A percentile compares a stretch with the other conserved stretches of the same genome.
Evolutionary conservation across 257 asterid genomes (phyloP).

Genomic region (Verbena officinalis): DNA sequence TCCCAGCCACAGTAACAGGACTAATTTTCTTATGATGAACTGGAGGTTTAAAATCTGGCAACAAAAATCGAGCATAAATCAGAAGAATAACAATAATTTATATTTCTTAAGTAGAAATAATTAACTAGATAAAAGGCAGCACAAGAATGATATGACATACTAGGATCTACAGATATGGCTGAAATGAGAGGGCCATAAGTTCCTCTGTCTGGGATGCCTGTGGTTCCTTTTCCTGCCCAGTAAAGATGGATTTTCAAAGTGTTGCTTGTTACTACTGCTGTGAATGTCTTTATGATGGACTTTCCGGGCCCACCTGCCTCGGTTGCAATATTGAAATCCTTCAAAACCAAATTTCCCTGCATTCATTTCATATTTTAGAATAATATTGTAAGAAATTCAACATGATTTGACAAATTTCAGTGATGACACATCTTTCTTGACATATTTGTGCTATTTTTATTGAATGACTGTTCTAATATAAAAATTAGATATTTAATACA

Average conservation of each 20-base stretch:
- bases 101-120: too few species aligned
- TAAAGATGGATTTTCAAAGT: constrained; percentile 80
- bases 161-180: constrained; percentile 84
- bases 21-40: constrained; percentile 41
- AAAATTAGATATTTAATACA: too few species aligned
- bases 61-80: constrained; percentile 1
- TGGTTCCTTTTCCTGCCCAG: constrained; percentile 94
- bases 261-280: constrained; percentile 49
- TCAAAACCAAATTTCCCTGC: constrained; percentile 66
- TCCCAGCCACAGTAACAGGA: constrained; percentile 43
- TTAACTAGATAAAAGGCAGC: neutral
- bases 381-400: constrained; percentile 25
- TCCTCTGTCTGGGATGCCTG: constrained; percentile 86
- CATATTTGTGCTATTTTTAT: neutral
- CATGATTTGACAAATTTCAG: too few species aligned
- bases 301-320: constrained; percentile 83
- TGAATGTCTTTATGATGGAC: constrained; percentile 60
- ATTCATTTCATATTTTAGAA: constrained; percentile 12
- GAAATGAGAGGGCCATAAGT: constrained; percentile 87
- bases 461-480: too few species aligned
- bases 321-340: constrained; percentile 75
- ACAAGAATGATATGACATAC: constrained; percentile 45
- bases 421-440: constrained; percentile 5
- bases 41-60: constrained; percentile 80
- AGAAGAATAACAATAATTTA: too few species aligned